phyloP scores from a whole-genome alignment of 768 basidiomycete species.

The Rhizopogon roseolus region DNA sequence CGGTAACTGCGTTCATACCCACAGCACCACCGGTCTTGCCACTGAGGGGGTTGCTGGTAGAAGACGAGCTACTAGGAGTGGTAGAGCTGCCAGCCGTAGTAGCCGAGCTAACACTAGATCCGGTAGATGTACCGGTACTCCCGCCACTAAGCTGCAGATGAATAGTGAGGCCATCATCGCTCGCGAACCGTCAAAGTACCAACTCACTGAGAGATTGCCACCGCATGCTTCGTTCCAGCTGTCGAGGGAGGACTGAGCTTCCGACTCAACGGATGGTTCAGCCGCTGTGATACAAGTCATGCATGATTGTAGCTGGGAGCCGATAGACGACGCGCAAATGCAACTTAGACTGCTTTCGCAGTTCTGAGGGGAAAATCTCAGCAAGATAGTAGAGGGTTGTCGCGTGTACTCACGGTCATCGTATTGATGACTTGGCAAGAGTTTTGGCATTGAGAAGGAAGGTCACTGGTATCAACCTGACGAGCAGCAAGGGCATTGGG shows the following conservation, averaged over 20 bases:
- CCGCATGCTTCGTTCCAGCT: constrained; percentile 14
- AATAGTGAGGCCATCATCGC: neutral
- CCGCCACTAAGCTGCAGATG: neutral
- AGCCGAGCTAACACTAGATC: neutral
- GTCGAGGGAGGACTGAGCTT: constrained; percentile 7
- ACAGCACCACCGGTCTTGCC: neutral
- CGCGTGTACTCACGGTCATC: constrained; percentile 10
- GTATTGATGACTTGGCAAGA: constrained; percentile 15
- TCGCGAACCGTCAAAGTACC: neutral
- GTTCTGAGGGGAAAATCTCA: constrained; percentile 1
- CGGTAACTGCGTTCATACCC: constrained; percentile 2
- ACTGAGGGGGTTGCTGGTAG: neutral
- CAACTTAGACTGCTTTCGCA: constrained; percentile 8
- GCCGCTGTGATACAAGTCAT: constrained; percentile 13
- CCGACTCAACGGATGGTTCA: neutral
- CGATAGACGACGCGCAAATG: constrained; percentile 9
- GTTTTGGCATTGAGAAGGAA: constrained; percentile 16
- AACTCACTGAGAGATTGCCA: constrained; percentile 15
- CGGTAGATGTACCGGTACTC: neutral
- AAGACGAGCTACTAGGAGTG: neutral
- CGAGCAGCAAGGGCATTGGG: constrained; percentile 13
- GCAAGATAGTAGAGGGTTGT: neutral
- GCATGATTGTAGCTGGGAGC: constrained; percentile 12
- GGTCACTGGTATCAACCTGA: constrained; percentile 8
- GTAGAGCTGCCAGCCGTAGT: neutral